Evolutionary conservation across 768 basidiomycete species (phyloP).

Genomic region (Mycena rebaudengoi): DNA sequence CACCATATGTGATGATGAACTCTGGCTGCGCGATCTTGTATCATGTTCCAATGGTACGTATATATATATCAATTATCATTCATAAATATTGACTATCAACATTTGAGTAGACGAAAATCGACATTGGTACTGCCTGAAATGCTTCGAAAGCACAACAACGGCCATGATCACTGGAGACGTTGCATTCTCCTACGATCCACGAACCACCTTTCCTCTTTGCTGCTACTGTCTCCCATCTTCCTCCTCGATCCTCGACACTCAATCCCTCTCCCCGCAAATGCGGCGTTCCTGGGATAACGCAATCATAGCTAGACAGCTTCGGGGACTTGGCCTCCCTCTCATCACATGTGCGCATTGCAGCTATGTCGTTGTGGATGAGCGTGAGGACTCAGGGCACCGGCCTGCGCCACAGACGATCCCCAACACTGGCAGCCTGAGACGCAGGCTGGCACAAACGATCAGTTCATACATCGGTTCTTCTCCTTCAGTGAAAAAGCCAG

Average conservation of each 20-base stretch:
- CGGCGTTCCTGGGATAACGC: conserved; percentile 17
- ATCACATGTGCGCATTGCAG: conserved; percentile 15
- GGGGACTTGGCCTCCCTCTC: conserved; percentile 8
- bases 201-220: conserved; percentile 15
- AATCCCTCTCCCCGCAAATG: conserved; percentile 6
- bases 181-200: conserved; percentile 18
- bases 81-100: neutral
- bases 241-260: conserved; percentile 13
- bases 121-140: conserved; percentile 20
- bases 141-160: conserved; percentile 10
- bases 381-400: conserved; percentile 1
- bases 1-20: conserved; percentile 12
- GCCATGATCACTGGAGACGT: conserved; percentile 20
- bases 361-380: conserved; percentile 17
- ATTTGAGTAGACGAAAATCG: conserved; percentile 8
- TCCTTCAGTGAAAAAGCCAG: neutral
- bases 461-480: conserved; percentile 13
- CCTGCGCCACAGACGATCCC: conserved; percentile 5
- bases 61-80: neutral
- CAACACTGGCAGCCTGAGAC: conserved; percentile 7
- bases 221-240: conserved; percentile 13
- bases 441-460: conserved; percentile 8
- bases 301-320: conserved; percentile 13
- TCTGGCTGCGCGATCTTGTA: conserved; percentile 12
- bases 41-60: conserved; percentile 17